Conservation (phyloP, 352 stramenopile genomes). For the Phytophthora pluvialis region DNA sequence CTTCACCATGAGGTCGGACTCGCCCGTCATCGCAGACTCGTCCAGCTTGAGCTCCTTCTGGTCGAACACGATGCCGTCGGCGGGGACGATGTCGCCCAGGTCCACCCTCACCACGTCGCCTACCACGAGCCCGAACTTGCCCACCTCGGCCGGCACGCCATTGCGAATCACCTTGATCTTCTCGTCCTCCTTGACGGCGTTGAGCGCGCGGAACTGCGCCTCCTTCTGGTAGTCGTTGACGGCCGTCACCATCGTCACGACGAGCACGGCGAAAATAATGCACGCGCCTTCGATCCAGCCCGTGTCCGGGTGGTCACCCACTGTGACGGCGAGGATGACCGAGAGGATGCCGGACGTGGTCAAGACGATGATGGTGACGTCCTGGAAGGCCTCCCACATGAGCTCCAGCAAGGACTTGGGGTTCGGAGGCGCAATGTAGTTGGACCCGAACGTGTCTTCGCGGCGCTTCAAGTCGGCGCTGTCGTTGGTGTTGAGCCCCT, state of each 20-base stretch:
- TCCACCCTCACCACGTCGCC: slow-evolving; percentile 89
- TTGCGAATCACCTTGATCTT: slow-evolving; percentile 88
- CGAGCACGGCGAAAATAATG: slow-evolving; percentile 92
- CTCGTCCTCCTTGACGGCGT: slow-evolving; percentile 84
- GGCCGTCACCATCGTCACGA: slow-evolving; percentile 91
- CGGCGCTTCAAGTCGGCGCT: slow-evolving; percentile 49
- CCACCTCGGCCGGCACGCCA: slow-evolving; percentile 61
- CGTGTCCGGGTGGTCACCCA: slow-evolving; percentile 64
- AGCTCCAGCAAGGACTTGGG: slow-evolving; percentile 71
- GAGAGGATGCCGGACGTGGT: slow-evolving; percentile 62
- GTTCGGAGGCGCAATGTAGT: slow-evolving; percentile 67
- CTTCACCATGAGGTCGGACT: slow-evolving; percentile 91
- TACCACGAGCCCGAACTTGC: slow-evolving; percentile 85
- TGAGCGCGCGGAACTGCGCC: slow-evolving; percentile 88
- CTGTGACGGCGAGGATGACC: slow-evolving; percentile 52
- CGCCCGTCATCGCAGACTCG: slow-evolving; percentile 92
- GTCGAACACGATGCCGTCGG: slow-evolving; percentile 90
- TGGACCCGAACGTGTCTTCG: slow-evolving; percentile 67
- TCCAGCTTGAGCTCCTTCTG: slow-evolving; percentile 92
- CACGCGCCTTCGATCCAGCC: slow-evolving; percentile 92
- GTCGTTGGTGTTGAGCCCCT: slow-evolving; percentile 63
- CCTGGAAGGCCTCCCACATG: slow-evolving; percentile 91
- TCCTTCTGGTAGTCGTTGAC: slow-evolving; percentile 95
- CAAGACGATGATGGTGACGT: slow-evolving; percentile 77
- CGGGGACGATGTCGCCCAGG: slow-evolving; percentile 90